phyloP scores from a whole-genome alignment of 2,329 filamentous ascomycete genomes.

The Elsinoe fawcettii region DNA sequence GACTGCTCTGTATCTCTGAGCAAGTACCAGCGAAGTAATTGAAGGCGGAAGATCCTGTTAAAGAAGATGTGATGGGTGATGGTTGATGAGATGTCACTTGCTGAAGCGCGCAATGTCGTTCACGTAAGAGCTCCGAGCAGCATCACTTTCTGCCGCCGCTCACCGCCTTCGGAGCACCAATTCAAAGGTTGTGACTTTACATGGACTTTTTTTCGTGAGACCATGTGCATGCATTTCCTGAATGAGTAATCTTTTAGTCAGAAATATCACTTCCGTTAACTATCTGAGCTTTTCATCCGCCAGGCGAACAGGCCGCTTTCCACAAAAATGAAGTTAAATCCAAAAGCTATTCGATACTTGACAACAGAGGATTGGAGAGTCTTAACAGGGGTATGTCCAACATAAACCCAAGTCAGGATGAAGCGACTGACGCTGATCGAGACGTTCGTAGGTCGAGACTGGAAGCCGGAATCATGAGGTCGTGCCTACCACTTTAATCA shows the following conservation, averaged over 20 bases:
- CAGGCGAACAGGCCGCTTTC: neutral
- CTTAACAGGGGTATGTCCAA: constrained; percentile 74
- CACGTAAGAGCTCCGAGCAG: constrained; percentile 9
- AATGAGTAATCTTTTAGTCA: no score
- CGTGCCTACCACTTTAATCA: constrained; percentile 83
- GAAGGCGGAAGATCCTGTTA: constrained; percentile 27
- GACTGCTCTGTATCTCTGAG: neutral
- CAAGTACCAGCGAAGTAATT: neutral
- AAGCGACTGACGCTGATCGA: constrained; percentile 15
- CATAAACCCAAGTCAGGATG: constrained; percentile 14
- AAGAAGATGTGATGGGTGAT: constrained; percentile 19
- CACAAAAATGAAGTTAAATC: constrained; percentile 81
- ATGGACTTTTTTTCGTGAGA: neutral
- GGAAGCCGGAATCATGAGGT: constrained; percentile 96
- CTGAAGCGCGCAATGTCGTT: constrained; percentile 8
- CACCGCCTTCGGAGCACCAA: constrained; percentile 18
- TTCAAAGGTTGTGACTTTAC: constrained; percentile 1
- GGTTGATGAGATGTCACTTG: neutral
- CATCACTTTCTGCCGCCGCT: constrained; percentile 13
- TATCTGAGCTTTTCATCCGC: no score
- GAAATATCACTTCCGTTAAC: no score
- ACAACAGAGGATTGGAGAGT: constrained; percentile 91
- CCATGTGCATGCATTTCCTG: no score
- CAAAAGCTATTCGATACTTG: constrained; percentile 86
- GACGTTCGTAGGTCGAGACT: constrained; percentile 64